Percentiles rank a stretch among this genome's conserved stretches.
phyloP scores from a whole-genome alignment of 2,329 filamentous ascomycete genomes.

The Colletotrichum salicis region DNA sequence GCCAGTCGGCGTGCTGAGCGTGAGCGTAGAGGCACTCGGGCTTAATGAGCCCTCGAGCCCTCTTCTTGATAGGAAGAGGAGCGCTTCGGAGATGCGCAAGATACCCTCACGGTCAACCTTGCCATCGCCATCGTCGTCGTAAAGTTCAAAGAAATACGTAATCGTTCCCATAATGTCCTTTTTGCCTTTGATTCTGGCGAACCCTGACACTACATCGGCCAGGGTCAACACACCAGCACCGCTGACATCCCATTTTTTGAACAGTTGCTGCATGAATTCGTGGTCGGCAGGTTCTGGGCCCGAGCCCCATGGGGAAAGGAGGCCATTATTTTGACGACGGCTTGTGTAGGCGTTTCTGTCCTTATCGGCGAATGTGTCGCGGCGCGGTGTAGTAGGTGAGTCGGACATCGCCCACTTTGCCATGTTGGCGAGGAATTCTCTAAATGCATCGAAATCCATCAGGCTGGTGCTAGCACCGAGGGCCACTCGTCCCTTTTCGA shows the following conservation, averaged over 20 bases:
- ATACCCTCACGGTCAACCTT: conserved; percentile 96
- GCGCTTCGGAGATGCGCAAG: conserved; percentile 89
- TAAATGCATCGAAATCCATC: conserved; percentile 98
- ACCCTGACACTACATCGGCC: conserved; percentile 90
- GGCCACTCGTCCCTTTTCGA: conserved; percentile 87
- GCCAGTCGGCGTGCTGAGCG: conserved; percentile 63
- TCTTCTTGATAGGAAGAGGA: conserved; percentile 90
- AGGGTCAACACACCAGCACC: conserved; percentile 81
- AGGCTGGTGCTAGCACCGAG: conserved; percentile 88
- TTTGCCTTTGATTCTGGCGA: conserved; percentile 91
- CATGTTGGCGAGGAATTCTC: conserved; percentile 90
- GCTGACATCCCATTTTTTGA: conserved; percentile 87
- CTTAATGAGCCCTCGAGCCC: conserved; percentile 82
- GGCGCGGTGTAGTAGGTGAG: conserved; percentile 71
- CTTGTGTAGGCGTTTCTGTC: conserved; percentile 59
- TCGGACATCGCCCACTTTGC: conserved; percentile 95
- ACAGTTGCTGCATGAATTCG: conserved; percentile 91
- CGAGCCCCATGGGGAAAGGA: conserved; percentile 63
- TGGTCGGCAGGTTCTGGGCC: conserved; percentile 84
- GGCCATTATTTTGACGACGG: conserved; percentile 24
- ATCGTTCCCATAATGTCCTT: conserved; percentile 98
- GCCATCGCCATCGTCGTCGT: conserved; percentile 92
- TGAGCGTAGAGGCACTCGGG: conserved; percentile 68
- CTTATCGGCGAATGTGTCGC: conserved; percentile 58
- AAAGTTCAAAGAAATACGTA: conserved; percentile 96